These are phyloP conservation scores for Carallia brachiata DNA, from an alignment of 345 rosid genomes.

Conservation along the genomic window DNA sequence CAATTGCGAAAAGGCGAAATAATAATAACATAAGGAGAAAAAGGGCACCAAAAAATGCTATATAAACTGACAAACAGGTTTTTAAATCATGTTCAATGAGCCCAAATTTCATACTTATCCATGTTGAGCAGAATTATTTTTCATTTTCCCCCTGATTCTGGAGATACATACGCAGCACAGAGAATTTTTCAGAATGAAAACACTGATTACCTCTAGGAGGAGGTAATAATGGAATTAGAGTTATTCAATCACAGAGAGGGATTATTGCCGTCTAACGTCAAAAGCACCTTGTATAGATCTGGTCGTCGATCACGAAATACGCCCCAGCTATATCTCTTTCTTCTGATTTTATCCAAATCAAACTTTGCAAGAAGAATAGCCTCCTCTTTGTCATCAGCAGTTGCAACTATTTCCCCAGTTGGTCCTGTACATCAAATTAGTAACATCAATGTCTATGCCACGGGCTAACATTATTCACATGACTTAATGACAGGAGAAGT, in stretches of 20 bases:
- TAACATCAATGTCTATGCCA: not conserved
- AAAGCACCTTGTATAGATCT: conserved; percentile 81
- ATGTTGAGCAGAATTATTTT: not conserved
- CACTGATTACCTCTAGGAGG: conserved; percentile 19
- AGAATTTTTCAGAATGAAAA: conserved; percentile 5
- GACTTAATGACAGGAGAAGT: not conserved
- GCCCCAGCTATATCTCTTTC: conserved; percentile 85
- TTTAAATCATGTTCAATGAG: not conserved
- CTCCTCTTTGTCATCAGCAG: conserved; percentile 72
- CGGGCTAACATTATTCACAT: not conserved
- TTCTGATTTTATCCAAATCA: conserved; percentile 73
- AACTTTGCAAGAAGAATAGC: conserved; percentile 74
- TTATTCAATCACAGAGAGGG: conserved; percentile 23
- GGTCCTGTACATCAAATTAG: conserved; percentile 56
- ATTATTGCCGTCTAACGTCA: conserved; percentile 78
- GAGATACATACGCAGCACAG: not conserved
- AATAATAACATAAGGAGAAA: not conserved
- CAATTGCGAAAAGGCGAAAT: not conserved
- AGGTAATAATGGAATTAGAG: not conserved
- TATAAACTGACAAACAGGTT: not conserved
- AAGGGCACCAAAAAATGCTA: not conserved
- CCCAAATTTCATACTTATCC: not conserved
- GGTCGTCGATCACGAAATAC: conserved; percentile 95
- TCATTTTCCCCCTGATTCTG: not conserved
- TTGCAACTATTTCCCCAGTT: conserved; percentile 70